These are phyloP conservation scores for Exserohilum rostratum DNA, from an alignment of 2,329 filamentous ascomycete genomes.

Conservation along the genomic window DNA sequence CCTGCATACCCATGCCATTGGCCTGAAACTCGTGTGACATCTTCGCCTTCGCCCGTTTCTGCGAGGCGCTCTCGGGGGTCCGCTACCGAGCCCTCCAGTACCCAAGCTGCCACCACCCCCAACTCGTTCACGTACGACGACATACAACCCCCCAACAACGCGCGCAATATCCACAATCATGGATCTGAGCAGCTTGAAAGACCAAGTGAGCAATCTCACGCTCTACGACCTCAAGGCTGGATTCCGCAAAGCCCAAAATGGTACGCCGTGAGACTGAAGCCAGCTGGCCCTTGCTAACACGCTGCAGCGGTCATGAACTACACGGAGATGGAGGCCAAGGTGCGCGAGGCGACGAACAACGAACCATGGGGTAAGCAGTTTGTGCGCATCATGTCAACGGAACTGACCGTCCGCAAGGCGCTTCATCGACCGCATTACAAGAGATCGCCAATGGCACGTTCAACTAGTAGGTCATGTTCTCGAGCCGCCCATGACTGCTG, in stretches of 20 bases:
- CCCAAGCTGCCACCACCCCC: constrained; percentile 14
- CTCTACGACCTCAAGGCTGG: constrained; percentile 95
- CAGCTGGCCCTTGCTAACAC: constrained; percentile 36
- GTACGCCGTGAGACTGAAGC: constrained; percentile 57
- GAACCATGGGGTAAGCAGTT: constrained; percentile 85
- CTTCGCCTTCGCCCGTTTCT: neutral
- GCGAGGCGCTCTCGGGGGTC: constrained; percentile 13
- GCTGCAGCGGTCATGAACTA: constrained; percentile 91
- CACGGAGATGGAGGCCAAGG: constrained; percentile 73
- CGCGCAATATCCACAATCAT: constrained; percentile 57
- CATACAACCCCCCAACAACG: constrained; percentile 2
- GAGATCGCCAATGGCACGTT: constrained; percentile 98
- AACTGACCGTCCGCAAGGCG: constrained; percentile 52
- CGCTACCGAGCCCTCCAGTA: constrained; percentile 14
- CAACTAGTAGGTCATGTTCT: constrained; percentile 76
- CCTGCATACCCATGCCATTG: neutral
- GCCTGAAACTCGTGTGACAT: neutral
- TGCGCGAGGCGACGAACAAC: constrained; percentile 98
- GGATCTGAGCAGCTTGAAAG: constrained; percentile 85
- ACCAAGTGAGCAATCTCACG: constrained; percentile 87
- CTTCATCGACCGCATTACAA: constrained; percentile 88
- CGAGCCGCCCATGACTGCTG: neutral
- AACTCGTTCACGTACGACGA: constrained; percentile 4
- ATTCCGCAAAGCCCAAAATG: constrained; percentile 96
- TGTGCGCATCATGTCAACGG: constrained; percentile 51